These are phyloP conservation scores for Phytophthora gonapodyides DNA, from an alignment of 352 stramenopile genomes.

Conservation along the genomic window DNA sequence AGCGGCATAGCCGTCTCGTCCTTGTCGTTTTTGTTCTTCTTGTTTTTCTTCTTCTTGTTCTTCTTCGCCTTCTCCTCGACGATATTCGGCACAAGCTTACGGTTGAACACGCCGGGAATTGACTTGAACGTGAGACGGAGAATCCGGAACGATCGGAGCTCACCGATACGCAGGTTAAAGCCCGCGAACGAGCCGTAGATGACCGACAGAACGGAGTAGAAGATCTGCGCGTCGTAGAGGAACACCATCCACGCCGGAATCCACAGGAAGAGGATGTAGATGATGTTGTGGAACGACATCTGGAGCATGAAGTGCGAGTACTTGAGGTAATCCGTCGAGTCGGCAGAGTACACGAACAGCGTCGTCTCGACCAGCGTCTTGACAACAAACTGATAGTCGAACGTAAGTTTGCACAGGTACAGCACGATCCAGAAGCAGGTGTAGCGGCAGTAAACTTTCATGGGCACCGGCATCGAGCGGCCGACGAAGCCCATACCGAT, in stretches of 20 bases:
- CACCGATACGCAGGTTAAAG: constrained; percentile 85
- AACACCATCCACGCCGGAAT: constrained; percentile 86
- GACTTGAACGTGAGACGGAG: constrained; percentile 84
- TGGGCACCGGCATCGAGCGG: constrained; percentile 74
- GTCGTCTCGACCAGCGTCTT: constrained; percentile 85
- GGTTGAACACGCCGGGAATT: constrained; percentile 85
- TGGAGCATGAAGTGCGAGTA: constrained; percentile 89
- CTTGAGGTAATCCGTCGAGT: constrained; percentile 69
- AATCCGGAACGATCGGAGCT: constrained; percentile 85
- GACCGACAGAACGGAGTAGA: constrained; percentile 81
- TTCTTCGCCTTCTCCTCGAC: constrained; percentile 79
- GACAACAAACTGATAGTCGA: constrained; percentile 87
- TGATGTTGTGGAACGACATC: constrained; percentile 75
- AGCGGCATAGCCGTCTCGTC: constrained; percentile 66
- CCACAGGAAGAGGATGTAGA: constrained; percentile 84
- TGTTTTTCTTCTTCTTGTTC: constrained; percentile 61
- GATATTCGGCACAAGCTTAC: constrained; percentile 85
- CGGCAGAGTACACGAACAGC: constrained; percentile 78
- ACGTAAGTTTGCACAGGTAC: constrained; percentile 79
- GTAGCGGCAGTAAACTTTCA: constrained; percentile 79
- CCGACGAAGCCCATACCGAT: constrained; percentile 79
- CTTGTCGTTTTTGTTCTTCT: constrained; percentile 51
- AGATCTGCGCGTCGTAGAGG: constrained; percentile 87
- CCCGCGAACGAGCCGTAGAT: constrained; percentile 79
- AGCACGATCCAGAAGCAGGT: constrained; percentile 84